Evolutionary conservation across 768 basidiomycete genomes (phyloP).

Genomic region (Kwoniella botswanensis): DNA sequence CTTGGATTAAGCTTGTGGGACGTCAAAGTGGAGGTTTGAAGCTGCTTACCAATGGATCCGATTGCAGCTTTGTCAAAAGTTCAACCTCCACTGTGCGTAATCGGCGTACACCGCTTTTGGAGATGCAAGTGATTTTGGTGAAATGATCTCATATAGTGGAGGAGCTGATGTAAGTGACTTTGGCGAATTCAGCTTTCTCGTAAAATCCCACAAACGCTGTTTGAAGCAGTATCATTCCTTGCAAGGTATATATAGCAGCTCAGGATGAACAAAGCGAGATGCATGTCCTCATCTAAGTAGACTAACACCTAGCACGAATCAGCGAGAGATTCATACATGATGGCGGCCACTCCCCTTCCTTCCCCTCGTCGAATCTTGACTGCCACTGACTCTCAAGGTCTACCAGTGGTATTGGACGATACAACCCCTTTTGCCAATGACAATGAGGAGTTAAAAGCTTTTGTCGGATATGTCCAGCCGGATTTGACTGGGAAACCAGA

Average conservation of each 20-base stretch:
- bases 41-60: background rate
- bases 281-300: background rate
- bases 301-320: background rate
- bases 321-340: background rate
- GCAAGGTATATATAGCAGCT: background rate
- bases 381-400: conserved; percentile 3
- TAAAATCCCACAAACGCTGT: too few relatives aligned
- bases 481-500: conserved; percentile 10
- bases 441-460: conserved; percentile 6
- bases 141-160: conserved; percentile 10
- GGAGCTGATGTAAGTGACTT: conserved; percentile 14
- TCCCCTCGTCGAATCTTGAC: conserved; percentile 12
- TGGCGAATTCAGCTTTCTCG: background rate
- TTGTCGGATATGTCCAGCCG: conserved; percentile 21
- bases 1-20: too few relatives aligned
- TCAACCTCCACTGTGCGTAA: background rate
- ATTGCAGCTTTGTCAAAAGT: too few relatives aligned
- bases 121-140: background rate
- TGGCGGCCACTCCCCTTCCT: conserved; percentile 17
- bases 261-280: background rate
- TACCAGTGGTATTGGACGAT: conserved; percentile 10
- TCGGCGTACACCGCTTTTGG: conserved; percentile 6
- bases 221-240: background rate
- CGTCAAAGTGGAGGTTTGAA: conserved; percentile 4
- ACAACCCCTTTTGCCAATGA: conserved; percentile 14